Conservation (phyloP, 1,139 yeast genomes). For the Yamadazyma trypodendri region DNA sequence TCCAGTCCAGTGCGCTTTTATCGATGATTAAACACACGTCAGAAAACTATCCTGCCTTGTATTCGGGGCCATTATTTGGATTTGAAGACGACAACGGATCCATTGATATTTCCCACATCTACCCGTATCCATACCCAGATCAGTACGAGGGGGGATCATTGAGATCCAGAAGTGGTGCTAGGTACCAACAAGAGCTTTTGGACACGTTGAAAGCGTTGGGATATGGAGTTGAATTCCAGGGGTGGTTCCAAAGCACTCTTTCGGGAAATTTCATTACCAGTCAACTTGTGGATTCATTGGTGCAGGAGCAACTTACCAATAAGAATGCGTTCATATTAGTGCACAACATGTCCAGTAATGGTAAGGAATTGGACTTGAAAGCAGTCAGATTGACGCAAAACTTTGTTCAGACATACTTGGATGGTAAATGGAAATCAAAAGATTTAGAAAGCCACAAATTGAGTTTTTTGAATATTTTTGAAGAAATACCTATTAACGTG, state of each 20-base stretch:
- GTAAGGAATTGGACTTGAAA: constrained; percentile 62
- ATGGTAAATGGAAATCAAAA: constrained; percentile 65
- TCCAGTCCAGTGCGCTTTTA: constrained; percentile 63
- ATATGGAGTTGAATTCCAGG: constrained; percentile 71
- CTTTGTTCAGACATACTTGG: constrained; percentile 57
- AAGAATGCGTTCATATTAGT: constrained; percentile 68
- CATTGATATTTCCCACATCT: constrained; percentile 59
- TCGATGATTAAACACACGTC: constrained; percentile 74
- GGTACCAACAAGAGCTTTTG: constrained; percentile 70
- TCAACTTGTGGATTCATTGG: constrained; percentile 64
- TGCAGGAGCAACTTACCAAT: constrained; percentile 62
- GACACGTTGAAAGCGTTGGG: constrained; percentile 59
- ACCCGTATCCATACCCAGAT: constrained; percentile 60
- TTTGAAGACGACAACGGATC: constrained; percentile 59
- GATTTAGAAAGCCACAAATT: constrained; percentile 60
- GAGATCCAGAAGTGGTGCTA: constrained; percentile 58
- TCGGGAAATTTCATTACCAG: constrained; percentile 71
- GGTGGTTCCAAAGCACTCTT: constrained; percentile 76
- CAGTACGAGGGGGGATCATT: constrained; percentile 56
- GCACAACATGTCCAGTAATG: constrained; percentile 70
- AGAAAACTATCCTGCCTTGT: constrained; percentile 64
- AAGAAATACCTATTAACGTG: constrained; percentile 66
- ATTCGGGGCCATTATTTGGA: constrained; percentile 78
- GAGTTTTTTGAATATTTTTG: constrained; percentile 67
- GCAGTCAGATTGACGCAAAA: constrained; percentile 69